Evolutionary conservation across 2,329 filamentous ascomycete genomes (phyloP).

Genomic region (Gyromitra esculenta): DNA sequence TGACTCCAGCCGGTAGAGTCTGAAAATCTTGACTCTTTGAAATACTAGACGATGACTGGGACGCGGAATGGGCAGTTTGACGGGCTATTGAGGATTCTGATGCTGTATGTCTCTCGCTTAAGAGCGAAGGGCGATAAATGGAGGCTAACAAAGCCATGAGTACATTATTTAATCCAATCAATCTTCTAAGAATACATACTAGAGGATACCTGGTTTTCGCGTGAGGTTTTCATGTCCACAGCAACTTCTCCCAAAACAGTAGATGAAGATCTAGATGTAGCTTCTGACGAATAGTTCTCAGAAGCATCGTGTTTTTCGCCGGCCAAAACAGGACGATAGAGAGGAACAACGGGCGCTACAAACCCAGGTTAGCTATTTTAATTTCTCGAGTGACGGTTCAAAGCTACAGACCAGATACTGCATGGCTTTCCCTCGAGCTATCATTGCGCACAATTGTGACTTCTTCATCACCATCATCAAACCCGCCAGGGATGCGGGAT

Average conservation of each 20-base stretch:
- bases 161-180: background rate
- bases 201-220: constrained; percentile 16
- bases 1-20: constrained; percentile 6
- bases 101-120: constrained; percentile 1
- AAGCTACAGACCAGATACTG: constrained; percentile 31
- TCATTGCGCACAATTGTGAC: constrained; percentile 4
- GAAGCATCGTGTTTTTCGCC: constrained; percentile 7
- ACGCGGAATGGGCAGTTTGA: constrained; percentile 2
- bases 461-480: constrained; percentile 14
- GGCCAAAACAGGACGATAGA: constrained; percentile 12
- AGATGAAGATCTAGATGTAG: constrained; percentile 17
- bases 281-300: constrained; percentile 15
- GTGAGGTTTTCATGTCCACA: background rate
- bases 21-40: constrained; percentile 34
- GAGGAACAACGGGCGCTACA: constrained; percentile 18
- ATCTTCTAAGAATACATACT: constrained; percentile 9
- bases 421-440: constrained; percentile 8
- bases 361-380: constrained; percentile 8
- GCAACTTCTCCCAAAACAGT: constrained; percentile 13
- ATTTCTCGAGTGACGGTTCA: background rate
- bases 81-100: constrained; percentile 21
- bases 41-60: constrained; percentile 24
- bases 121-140: constrained; percentile 10
- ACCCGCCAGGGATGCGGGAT: constrained; percentile 27
- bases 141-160: constrained; percentile 20